Percentiles rank a stretch among this genome's conserved stretches.
phyloP scores from a whole-genome alignment of 202 grass and related monocot species.

The Digitaria exilis region DNA sequence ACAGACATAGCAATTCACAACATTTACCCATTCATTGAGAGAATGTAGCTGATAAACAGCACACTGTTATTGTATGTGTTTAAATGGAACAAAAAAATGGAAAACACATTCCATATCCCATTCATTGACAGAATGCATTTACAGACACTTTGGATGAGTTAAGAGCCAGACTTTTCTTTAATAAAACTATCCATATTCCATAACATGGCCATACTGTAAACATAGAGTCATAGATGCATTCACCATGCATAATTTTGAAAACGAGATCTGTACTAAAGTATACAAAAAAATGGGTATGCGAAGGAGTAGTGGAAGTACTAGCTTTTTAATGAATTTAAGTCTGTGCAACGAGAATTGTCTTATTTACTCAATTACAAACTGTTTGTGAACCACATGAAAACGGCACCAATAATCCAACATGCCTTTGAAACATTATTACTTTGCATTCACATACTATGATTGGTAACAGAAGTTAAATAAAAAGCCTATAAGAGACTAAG shows the following conservation, averaged over 20 bases:
- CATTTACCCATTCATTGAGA: neutral
- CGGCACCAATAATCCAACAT: neutral
- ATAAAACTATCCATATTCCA: neutral
- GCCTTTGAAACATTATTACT: conserved; percentile 4
- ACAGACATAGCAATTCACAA: neutral
- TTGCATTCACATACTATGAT: neutral
- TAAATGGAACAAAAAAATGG: neutral
- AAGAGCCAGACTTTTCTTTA: neutral
- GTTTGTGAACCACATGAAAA: neutral
- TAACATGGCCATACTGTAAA: neutral
- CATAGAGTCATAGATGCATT: neutral
- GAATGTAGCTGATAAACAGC: neutral
- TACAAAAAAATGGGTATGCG: neutral
- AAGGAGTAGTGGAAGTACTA: neutral
- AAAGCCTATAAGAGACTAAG: neutral
- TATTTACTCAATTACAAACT: neutral
- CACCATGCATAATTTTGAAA: conserved; percentile 7
- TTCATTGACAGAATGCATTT: neutral
- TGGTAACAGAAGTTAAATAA: neutral
- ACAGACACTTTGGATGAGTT: neutral
- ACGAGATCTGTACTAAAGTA: neutral
- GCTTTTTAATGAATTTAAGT: neutral
- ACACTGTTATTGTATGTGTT: neutral
- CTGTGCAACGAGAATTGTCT: neutral
- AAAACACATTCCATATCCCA: neutral